These are phyloP conservation scores for Haplographium delicatum DNA, from an alignment of 495 filamentous ascomycete species.

Conservation along the genomic window DNA sequence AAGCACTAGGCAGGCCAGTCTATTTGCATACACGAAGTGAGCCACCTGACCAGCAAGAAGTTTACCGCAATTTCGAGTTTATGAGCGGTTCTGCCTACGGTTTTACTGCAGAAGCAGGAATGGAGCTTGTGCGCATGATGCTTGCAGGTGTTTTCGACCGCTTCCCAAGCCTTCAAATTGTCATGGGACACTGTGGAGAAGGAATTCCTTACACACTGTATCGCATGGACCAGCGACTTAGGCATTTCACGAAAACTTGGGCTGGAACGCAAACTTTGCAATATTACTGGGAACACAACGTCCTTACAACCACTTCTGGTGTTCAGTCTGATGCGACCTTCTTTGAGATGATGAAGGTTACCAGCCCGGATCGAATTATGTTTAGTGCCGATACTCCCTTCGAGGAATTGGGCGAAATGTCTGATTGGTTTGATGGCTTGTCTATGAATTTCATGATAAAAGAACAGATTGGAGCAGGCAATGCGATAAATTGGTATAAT, in stretches of 20 bases:
- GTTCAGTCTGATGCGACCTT: slow-evolving; percentile 52
- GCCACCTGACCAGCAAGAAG: slow-evolving; percentile 27
- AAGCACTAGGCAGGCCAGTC: slow-evolving; percentile 49
- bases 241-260: slow-evolving; percentile 53
- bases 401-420: slow-evolving; percentile 36
- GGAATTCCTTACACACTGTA: slow-evolving; percentile 59
- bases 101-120: slow-evolving; percentile 39
- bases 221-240: slow-evolving; percentile 47
- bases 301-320: slow-evolving; percentile 61
- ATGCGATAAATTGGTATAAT: no score
- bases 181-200: slow-evolving; percentile 63
- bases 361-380: slow-evolving; percentile 47
- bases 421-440: slow-evolving; percentile 43
- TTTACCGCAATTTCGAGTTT: slow-evolving; percentile 41
- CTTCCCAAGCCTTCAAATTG: slow-evolving; percentile 53
- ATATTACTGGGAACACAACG: slow-evolving; percentile 38
- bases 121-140: slow-evolving; percentile 21
- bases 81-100: slow-evolving; percentile 35
- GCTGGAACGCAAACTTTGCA: background rate
- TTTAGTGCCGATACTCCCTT: slow-evolving; percentile 61
- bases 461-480: slow-evolving; percentile 46
- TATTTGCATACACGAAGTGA: slow-evolving; percentile 53
- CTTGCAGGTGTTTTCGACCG: slow-evolving; percentile 38
- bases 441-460: slow-evolving; percentile 43
- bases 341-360: slow-evolving; percentile 43